phyloP scores from a whole-genome alignment of 2,329 filamentous ascomycete genomes.

The Ascochyta pisi region DNA sequence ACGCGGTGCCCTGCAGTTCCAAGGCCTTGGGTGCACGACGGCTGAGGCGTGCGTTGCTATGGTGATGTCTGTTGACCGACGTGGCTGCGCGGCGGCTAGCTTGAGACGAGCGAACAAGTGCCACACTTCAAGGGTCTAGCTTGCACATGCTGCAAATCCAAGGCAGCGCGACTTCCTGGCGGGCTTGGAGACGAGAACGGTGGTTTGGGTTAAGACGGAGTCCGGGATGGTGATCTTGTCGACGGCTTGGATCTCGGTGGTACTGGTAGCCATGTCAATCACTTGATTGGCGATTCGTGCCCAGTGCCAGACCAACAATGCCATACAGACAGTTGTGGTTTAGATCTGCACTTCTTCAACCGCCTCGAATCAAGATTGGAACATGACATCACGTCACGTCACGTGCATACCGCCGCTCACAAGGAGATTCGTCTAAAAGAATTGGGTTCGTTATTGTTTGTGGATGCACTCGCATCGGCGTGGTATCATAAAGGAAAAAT shows the following conservation, averaged over 20 bases:
- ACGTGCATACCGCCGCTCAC: neutral
- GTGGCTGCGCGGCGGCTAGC: constrained; percentile 30
- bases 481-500: constrained; percentile 41
- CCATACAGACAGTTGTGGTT: neutral
- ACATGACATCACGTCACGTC: constrained; percentile 15
- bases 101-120: constrained; percentile 17
- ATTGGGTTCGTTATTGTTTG: constrained; percentile 14
- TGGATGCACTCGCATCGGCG: constrained; percentile 31
- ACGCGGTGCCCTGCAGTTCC: neutral
- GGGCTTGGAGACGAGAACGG: neutral
- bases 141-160: constrained; percentile 7
- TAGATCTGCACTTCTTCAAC: neutral
- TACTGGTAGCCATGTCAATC: neutral
- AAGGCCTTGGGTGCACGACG: constrained; percentile 16
- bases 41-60: constrained; percentile 38
- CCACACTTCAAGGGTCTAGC: neutral
- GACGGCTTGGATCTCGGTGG: neutral
- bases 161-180: constrained; percentile 2
- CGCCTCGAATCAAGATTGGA: neutral
- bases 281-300: too few species aligned
- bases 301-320: too few species aligned
- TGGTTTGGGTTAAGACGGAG: constrained; percentile 1
- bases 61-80: constrained; percentile 38
- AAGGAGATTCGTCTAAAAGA: neutral
- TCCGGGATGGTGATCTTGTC: neutral